Evolutionary conservation across 164 flowering plant genomes (phyloP).

Genomic region (Chloranthus sessilifolius): DNA sequence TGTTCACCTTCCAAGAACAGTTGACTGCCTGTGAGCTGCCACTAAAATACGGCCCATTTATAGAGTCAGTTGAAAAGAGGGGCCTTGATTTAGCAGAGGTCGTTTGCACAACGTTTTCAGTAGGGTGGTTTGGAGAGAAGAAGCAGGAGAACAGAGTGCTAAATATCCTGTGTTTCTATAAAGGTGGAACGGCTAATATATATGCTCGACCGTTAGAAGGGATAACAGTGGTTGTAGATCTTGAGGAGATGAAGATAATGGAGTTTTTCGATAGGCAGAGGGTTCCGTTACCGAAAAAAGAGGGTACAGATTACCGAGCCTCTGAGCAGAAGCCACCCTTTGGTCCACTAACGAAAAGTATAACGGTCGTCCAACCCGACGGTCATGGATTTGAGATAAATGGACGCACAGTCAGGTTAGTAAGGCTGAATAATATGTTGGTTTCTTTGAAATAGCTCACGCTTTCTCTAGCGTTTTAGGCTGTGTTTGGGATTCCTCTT

Average conservation of each 20-base stretch:
- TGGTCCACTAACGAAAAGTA: constrained; percentile 7
- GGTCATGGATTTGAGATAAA: constrained; percentile 38
- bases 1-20: constrained; percentile 33
- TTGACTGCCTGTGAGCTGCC: constrained; percentile 20
- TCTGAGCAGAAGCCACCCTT: constrained; percentile 30
- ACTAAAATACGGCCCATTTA: constrained; percentile 29
- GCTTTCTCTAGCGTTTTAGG: no score
- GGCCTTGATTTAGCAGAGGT: constrained; percentile 39
- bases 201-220: constrained; percentile 52
- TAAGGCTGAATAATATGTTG: no score
- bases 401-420: constrained; percentile 41
- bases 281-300: constrained; percentile 39
- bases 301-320: constrained; percentile 42
- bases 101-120: constrained; percentile 23
- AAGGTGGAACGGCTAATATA: constrained; percentile 36
- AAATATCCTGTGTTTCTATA: constrained; percentile 30
- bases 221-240: constrained; percentile 35
- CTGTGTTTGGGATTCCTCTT: no score
- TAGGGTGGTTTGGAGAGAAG: constrained; percentile 57
- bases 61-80: constrained; percentile 29
- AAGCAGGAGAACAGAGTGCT: constrained; percentile 15
- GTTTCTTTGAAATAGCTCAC: neutral
- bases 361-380: constrained; percentile 24
- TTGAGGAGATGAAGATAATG: constrained; percentile 40
- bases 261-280: constrained; percentile 26